Conservation (phyloP, 805 yeast species). For the Schizosaccharomyces octosporus region DNA sequence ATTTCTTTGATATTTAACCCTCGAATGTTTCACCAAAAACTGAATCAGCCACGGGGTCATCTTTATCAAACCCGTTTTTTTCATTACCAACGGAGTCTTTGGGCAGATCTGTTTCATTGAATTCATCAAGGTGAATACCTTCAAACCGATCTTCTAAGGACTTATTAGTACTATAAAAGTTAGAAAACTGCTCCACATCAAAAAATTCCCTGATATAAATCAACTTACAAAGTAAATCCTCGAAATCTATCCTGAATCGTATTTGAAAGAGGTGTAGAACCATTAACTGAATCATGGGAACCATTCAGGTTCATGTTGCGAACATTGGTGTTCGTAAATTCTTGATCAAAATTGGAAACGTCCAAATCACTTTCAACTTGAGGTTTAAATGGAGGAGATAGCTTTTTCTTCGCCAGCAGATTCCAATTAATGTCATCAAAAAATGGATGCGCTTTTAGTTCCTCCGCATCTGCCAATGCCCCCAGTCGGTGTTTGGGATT, state of each 20-base stretch:
- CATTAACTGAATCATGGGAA: constrained; percentile 12
- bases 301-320: constrained; percentile 11
- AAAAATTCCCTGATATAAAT: neutral
- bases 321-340: constrained; percentile 78
- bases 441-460: constrained; percentile 75
- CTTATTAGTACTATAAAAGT: neutral
- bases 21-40: neutral
- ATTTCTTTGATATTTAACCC: neutral
- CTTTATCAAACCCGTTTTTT: neutral
- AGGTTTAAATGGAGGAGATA: constrained; percentile 86
- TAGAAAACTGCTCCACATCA: neutral
- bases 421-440: constrained; percentile 85
- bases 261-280: constrained; percentile 61
- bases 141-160: no score
- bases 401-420: constrained; percentile 44
- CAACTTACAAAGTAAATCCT: constrained; percentile 48
- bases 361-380: constrained; percentile 75
- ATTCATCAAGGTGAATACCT: no score
- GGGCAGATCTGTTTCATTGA: no score
- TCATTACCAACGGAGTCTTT: neutral
- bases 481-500: constrained; percentile 91
- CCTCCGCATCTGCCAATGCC: constrained; percentile 74
- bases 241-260: constrained; percentile 90
- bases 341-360: constrained; percentile 93
- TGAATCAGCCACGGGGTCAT: neutral